Percentiles rank a stretch among this genome's conserved stretches.
These are phyloP conservation scores for Cryptosporidium baileyi DNA, from an alignment of 169 alveolate species.

Conservation along the genomic window DNA sequence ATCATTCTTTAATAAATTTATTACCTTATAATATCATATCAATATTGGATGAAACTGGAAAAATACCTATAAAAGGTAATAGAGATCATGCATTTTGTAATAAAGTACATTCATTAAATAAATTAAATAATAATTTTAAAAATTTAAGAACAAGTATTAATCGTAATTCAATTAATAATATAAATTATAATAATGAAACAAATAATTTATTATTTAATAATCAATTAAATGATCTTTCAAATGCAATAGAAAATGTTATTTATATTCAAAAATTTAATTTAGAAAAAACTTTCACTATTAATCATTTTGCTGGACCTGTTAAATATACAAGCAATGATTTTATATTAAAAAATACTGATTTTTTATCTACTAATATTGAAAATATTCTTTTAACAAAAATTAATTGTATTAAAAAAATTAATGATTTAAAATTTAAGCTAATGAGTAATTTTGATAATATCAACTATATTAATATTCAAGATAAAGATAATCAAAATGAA, in stretches of 20 bases:
- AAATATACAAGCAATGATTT: conserved; percentile 73
- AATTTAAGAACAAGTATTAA: conserved; percentile 9
- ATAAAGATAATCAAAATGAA: neutral
- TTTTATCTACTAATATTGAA: conserved; percentile 73
- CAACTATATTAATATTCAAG: neutral
- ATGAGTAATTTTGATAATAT: neutral
- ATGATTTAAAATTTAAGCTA: neutral
- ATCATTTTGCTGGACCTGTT: conserved; percentile 77
- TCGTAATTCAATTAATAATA: neutral
- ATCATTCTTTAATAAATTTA: neutral
- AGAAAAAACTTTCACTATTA: conserved; percentile 73
- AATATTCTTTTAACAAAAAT: conserved; percentile 14
- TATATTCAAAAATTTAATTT: conserved; percentile 43
- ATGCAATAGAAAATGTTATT: conserved; percentile 14
- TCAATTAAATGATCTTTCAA: neutral
- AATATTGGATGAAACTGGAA: conserved; percentile 63
- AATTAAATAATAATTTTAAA: neutral
- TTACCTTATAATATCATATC: conserved; percentile 52
- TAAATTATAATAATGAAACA: neutral
- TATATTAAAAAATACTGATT: conserved; percentile 74
- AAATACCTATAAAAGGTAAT: conserved; percentile 62
- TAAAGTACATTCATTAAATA: conserved; percentile 29
- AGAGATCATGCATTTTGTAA: conserved; percentile 60
- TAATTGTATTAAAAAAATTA: neutral
- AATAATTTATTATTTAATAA: neutral